Base-by-base conservation (phyloP, 2,329 filamentous ascomycete species). In the Ophiostoma himal-ulmi region DNA sequence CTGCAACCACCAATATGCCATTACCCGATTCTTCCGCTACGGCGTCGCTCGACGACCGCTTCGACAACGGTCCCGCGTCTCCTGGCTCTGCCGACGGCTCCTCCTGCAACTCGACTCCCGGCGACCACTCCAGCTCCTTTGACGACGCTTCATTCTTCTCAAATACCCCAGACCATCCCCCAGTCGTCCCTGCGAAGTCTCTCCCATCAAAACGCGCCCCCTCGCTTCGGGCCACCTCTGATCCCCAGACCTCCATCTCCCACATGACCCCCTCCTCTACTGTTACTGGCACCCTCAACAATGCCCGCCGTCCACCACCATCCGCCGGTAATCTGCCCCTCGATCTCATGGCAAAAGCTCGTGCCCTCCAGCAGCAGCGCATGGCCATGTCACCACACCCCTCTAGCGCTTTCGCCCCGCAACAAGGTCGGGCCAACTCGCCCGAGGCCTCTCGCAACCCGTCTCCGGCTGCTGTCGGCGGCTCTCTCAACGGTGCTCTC, bases 241-340 rank as follows among this genome's bases (percentile, higher is more conserved):
- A 89, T 68, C 81, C 88, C 26, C 81, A 83, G 73, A 82, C 81
- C 68, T 81, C 70, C 17, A 77, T 81, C 39, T 79, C 80, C 34
- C 79, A 81, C 71, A 93, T 96, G 88, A 92, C 87, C 70, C 82
- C 90, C 7, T 93, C 89, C n/a, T 97, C 93, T n/a, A 95, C 91
- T 37, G 89, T 92, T 57, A 83, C 94, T 4, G 93, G 93, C 57
- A 86, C 91, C 71, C 82, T 97, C 76, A 93, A 89, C 78, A 86
- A 81, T 74, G 87, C 86, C 5, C 82, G 88, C 71, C 82, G 85
- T 67, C 87, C 86, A 3, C 77, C 80, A 26, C 80, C 80, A 17
- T 76, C 80, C 13, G 76, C 81, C 0, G 78, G 77, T 60, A 79
- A 73, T 37, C 72, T 82, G 70, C 81, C 81, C 10, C 78, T 77